Base-by-base conservation (phyloP, 768 basidiomycete species). In the Suillus spraguei region DNA sequence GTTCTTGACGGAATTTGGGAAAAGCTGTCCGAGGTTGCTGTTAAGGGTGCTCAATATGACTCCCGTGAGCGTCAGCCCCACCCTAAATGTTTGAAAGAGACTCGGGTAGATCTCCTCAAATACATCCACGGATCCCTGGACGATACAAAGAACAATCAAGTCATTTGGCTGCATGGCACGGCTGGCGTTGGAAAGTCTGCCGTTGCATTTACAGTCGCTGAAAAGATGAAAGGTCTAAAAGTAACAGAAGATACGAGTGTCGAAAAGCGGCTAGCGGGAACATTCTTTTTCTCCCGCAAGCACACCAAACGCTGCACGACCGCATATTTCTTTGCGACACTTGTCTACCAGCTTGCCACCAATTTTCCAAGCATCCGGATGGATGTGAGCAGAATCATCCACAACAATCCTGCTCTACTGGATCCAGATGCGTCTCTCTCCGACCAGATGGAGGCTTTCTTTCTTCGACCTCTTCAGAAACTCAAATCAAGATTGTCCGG, bases 231-330 rank as follows among this genome's bases (percentile, higher is more conserved):
- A 28, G 28, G 4, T 28, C 4, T 28, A 28, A 28, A 28, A 28
- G 28, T 28, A 4, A 28, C 28, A 2, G 4, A 28, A 28, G 28
- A 28, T 4, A 28, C 28, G n/a, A 22, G 7, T 20, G 3, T 49
- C 95, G 93, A 79, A 94, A 95, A 28, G 28, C 28, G 28, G 28
- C 28, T 28, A 28, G 28, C 28, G 28, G 28, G 28, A 28, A 28
- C 28, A 28, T 28, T 28, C 28, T 28, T 28, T 28, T 28, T 28
- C 28, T 28, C 73, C 95, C 93, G 28, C 17, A 52, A 52, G 9
- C 17, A 52, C 17, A 52, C 28, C 9, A 5, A 52, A n/a, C 28
- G 50, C 10, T 20, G 28, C 50, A 52, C 50, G 17, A 8, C 50
- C 20, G 50, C 17, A 52, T 52, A 32, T 52, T 52, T 52, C 4